Evolutionary conservation across 2,329 filamentous ascomycete genomes (phyloP).

Genomic region (Berkeleyomyces basicola): DNA sequence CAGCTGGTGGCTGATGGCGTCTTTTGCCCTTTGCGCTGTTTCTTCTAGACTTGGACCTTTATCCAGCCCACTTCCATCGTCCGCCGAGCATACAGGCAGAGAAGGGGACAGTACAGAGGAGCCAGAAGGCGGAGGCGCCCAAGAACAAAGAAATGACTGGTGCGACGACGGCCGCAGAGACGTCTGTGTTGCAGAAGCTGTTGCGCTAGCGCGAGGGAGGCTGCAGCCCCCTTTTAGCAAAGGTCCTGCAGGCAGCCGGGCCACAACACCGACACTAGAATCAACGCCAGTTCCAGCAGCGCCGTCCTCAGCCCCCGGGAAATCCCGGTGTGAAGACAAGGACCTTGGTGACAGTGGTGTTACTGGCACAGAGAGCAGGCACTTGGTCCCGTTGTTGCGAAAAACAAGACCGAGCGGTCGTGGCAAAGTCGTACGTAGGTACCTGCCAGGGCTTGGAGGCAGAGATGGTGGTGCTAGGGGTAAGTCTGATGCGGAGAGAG

Average conservation of each 20-base stretch:
- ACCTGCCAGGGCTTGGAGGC: neutral
- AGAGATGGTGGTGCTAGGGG: neutral
- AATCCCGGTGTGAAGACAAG: neutral
- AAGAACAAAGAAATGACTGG: neutral
- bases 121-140: neutral
- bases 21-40: neutral
- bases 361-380: neutral
- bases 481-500: neutral
- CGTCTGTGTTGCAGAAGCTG: neutral
- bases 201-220: neutral
- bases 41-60: neutral
- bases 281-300: neutral
- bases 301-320: neutral
- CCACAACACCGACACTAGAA: neutral
- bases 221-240: neutral
- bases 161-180: neutral
- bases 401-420: neutral
- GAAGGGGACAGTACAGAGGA: conserved; percentile 3
- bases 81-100: neutral
- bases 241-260: neutral
- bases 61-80: neutral
- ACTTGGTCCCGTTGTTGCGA: neutral
- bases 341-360: neutral
- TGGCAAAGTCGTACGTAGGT: neutral
- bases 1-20: neutral